Conservation (phyloP, 2,329 filamentous ascomycete species). For the Pseudogymnoascus sp. region DNA sequence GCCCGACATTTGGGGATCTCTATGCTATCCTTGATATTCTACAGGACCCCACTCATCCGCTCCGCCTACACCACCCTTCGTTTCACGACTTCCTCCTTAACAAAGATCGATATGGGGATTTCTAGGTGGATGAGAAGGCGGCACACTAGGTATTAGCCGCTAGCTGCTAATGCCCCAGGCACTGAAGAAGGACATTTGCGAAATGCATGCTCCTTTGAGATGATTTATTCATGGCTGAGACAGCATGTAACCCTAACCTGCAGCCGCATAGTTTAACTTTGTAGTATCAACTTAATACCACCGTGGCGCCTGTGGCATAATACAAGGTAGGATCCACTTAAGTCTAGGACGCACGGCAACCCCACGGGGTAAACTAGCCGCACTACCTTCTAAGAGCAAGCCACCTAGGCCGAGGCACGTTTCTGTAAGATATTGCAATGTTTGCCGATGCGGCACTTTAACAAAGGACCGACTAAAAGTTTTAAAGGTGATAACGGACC, state of each 20-base stretch:
- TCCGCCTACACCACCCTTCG: background rate
- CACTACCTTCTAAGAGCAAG: background rate
- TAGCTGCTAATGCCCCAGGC: constrained; percentile 22
- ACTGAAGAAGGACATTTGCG: constrained; percentile 27
- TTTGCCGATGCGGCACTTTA: background rate
- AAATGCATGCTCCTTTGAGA: constrained; percentile 10
- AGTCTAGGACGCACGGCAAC: background rate
- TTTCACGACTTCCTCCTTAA: too few relatives aligned
- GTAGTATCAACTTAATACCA: background rate
- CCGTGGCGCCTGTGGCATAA: background rate
- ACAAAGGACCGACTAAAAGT: background rate
- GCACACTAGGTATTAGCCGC: constrained; percentile 27
- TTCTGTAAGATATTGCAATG: background rate
- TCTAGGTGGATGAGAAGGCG: constrained; percentile 24
- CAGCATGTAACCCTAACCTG: background rate
- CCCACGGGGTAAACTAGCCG: background rate
- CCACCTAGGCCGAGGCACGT: background rate
- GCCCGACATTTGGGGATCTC: constrained; percentile 9
- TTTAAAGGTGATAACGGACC: background rate
- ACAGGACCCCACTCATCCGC: constrained; percentile 24
- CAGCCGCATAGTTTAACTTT: background rate
- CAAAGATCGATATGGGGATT: too few relatives aligned
- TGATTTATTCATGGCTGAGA: background rate
- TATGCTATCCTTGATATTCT: background rate
- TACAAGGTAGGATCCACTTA: background rate